A percentile compares a stretch with the other conserved stretches of the same genome.
These are phyloP conservation scores for Suillus discolor DNA, from an alignment of 768 basidiomycete genomes.

Conservation along the genomic window DNA sequence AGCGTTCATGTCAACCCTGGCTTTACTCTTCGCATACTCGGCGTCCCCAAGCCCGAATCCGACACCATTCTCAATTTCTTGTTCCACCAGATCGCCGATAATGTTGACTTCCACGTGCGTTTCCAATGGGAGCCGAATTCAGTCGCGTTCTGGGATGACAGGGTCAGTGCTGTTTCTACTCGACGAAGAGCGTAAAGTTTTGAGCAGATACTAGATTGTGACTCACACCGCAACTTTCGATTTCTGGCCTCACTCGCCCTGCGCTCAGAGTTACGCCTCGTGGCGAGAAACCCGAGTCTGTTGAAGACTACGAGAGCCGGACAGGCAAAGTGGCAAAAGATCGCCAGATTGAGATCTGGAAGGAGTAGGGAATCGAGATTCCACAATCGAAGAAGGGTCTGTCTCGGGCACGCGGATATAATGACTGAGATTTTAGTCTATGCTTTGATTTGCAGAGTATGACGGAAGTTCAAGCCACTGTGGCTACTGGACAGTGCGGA, in stretches of 20 bases:
- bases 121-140: slow-evolving; percentile 79
- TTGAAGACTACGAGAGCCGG: slow-evolving; percentile 64
- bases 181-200: background rate
- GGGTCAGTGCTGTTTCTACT: slow-evolving; percentile 44
- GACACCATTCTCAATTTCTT: slow-evolving; percentile 71
- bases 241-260: slow-evolving; percentile 79
- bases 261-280: slow-evolving; percentile 82
- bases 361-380: slow-evolving; percentile 57
- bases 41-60: slow-evolving; percentile 81
- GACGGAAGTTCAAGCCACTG: background rate
- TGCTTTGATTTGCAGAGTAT: background rate
- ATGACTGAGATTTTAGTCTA: slow-evolving; percentile 44
- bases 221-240: slow-evolving; percentile 83
- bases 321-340: slow-evolving; percentile 74
- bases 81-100: slow-evolving; percentile 69
- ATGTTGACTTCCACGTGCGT: slow-evolving; percentile 73
- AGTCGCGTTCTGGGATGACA: slow-evolving; percentile 86
- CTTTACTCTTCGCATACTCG: slow-evolving; percentile 79
- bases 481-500: background rate
- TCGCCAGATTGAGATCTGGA: slow-evolving; percentile 72
- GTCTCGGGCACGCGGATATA: slow-evolving; percentile 57
- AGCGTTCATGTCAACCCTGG: slow-evolving; percentile 82
- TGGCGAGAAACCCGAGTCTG: slow-evolving; percentile 77
- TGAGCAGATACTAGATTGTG: slow-evolving; percentile 47
- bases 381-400: slow-evolving; percentile 31